Evolutionary conservation across 257 asterid genomes (phyloP).

Genomic region (Jaltomata sinuosa): DNA sequence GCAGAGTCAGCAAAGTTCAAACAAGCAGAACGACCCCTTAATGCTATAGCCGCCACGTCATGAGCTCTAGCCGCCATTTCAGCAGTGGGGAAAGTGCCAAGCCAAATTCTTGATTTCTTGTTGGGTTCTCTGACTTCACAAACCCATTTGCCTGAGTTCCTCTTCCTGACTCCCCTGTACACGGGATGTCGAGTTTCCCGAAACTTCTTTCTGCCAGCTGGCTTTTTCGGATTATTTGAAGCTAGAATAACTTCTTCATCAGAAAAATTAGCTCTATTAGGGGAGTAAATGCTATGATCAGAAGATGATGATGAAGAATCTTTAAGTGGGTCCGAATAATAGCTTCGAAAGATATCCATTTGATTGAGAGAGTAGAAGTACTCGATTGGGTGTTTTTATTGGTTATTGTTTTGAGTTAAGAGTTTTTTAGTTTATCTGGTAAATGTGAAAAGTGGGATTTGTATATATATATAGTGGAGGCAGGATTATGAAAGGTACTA

Average conservation of each 20-base stretch:
- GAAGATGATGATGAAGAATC: not conserved
- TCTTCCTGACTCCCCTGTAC: slow-evolving; percentile 48
- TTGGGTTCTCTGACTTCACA: slow-evolving; percentile 62
- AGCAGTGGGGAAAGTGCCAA: slow-evolving; percentile 48
- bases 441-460: not conserved
- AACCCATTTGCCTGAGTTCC: slow-evolving; percentile 59
- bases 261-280: not conserved
- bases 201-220: not conserved
- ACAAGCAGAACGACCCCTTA: slow-evolving; percentile 41
- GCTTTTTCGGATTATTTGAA: not conserved
- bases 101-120: slow-evolving; percentile 61
- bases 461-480: not conserved
- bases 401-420: not conserved
- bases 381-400: no score
- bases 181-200: slow-evolving; percentile 27
- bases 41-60: slow-evolving; percentile 62
- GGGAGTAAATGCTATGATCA: not conserved
- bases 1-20: slow-evolving; percentile 64
- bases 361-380: not conserved
- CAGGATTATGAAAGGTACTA: not conserved
- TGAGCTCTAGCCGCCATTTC: slow-evolving; percentile 84
- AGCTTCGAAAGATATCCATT: not conserved
- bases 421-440: not conserved
- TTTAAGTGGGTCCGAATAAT: not conserved
- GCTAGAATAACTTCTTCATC: not conserved